Conservation (phyloP, 2,329 filamentous ascomycete species). For the Fusarium azukiicola region DNA sequence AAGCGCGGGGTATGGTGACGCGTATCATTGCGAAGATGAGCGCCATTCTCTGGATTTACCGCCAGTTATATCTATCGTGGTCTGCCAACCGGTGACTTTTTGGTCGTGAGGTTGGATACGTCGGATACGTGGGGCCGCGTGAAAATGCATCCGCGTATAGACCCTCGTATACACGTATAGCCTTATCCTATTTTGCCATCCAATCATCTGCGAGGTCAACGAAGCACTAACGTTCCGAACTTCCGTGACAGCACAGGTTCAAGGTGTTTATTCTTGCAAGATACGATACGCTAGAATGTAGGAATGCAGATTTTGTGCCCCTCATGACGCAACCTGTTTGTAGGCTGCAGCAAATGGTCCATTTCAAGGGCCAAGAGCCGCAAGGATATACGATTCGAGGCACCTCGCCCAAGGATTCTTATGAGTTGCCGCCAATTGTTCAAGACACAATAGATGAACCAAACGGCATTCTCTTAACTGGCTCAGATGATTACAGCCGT, state of each 20-base stretch:
- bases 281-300: background rate
- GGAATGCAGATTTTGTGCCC: background rate
- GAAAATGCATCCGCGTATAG: constrained; percentile 2
- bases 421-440: no score
- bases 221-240: background rate
- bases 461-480: background rate
- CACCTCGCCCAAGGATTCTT: no score
- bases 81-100: constrained; percentile 5
- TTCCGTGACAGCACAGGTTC: no score
- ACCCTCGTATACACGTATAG: constrained; percentile 15
- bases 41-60: constrained; percentile 11
- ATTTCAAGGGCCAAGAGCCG: no score
- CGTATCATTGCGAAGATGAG: constrained; percentile 15
- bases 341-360: background rate
- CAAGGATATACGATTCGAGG: no score
- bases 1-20: constrained; percentile 16
- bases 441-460: background rate
- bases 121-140: background rate
- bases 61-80: background rate
- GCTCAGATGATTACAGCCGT: background rate
- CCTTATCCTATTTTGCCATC: background rate
- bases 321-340: background rate
- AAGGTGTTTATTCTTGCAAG: no score
- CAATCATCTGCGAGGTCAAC: background rate
- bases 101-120: constrained; percentile 1